phyloP scores from a whole-genome alignment of 805 yeast genomes.

The Yarrowia sp. region DNA sequence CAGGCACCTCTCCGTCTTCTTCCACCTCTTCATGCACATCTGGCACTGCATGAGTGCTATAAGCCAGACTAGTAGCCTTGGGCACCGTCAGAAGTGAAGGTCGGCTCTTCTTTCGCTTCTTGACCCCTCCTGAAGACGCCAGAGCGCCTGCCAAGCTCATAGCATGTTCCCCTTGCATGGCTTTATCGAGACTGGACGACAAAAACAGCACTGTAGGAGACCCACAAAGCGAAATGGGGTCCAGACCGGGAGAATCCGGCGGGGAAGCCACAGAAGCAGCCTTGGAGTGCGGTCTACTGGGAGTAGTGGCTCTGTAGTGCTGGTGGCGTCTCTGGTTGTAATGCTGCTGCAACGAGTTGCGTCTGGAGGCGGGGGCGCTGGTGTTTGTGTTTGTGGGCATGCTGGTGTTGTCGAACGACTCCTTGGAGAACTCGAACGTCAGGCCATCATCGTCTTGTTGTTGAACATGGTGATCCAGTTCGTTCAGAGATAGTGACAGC shows the following conservation, averaged over 20 bases:
- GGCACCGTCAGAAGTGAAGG: slow-evolving; percentile 6
- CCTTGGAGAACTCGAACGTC: slow-evolving; percentile 21
- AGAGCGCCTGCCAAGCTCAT: slow-evolving; percentile 9
- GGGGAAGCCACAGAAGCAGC: slow-evolving; percentile 11
- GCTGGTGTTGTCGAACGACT: neutral
- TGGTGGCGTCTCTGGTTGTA: slow-evolving; percentile 24
- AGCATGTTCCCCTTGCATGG: slow-evolving; percentile 19
- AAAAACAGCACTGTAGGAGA: slow-evolving; percentile 25
- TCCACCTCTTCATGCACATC: slow-evolving; percentile 20
- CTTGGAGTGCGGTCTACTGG: slow-evolving; percentile 16
- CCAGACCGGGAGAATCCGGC: slow-evolving; percentile 27
- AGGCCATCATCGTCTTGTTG: slow-evolving; percentile 5
- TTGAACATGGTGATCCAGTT: neutral
- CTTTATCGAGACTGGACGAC: slow-evolving; percentile 6
- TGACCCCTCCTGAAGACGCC: slow-evolving; percentile 6
- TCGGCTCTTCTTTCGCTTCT: slow-evolving; percentile 21
- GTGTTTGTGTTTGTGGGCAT: neutral
- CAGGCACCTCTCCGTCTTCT: slow-evolving; percentile 14
- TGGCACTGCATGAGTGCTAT: neutral
- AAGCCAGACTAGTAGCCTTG: neutral
- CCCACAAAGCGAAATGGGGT: slow-evolving; percentile 26
- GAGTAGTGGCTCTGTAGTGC: slow-evolving; percentile 15
- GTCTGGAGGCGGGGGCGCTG: neutral
- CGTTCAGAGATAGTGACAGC: slow-evolving; percentile 15
- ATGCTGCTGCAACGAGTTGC: slow-evolving; percentile 18